Conservation (phyloP, 2,329 filamentous ascomycete species). For the Coniochaeta ligniaria region DNA sequence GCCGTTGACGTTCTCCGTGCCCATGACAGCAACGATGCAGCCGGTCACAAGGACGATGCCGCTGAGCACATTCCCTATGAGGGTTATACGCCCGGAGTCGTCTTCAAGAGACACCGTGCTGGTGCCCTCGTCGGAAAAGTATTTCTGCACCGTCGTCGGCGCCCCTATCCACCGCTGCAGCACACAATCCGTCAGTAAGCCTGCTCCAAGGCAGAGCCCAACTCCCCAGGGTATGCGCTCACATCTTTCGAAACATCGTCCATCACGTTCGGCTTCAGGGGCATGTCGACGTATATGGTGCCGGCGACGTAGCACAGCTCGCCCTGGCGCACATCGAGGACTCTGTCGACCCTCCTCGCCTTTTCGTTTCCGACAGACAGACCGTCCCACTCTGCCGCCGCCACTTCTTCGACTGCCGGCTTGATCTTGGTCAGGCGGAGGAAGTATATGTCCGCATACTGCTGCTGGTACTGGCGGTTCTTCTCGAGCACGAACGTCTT, state of each 20-base stretch:
- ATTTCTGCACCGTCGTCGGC: conserved; percentile 69
- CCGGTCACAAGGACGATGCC: conserved; percentile 77
- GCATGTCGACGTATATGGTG: conserved; percentile 96
- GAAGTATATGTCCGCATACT: conserved; percentile 98
- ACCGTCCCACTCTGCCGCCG: conserved; percentile 67
- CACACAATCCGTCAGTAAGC: neutral
- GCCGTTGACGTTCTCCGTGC: conserved; percentile 85
- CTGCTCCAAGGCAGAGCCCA: neutral
- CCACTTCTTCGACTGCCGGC: conserved; percentile 69
- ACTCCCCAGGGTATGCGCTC: conserved; percentile 18
- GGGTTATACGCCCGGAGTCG: conserved; percentile 79
- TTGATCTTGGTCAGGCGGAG: conserved; percentile 82
- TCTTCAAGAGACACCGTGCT: conserved; percentile 86
- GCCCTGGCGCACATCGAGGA: conserved; percentile 91
- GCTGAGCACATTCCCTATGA: conserved; percentile 65
- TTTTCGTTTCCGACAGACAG: conserved; percentile 70
- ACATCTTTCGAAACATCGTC: conserved; percentile 93
- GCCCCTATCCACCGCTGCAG: conserved; percentile 79
- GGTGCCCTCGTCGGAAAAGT: conserved; percentile 53
- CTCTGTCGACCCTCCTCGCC: conserved; percentile 72
- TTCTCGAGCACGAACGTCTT: conserved; percentile 67
- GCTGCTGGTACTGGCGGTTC: conserved; percentile 76
- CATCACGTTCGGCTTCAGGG: conserved; percentile 89
- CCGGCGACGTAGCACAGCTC: conserved; percentile 93
- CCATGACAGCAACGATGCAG: conserved; percentile 88